These are phyloP conservation scores for Populus pruinosa DNA, from an alignment of 345 rosid species.

Conservation along the genomic window DNA sequence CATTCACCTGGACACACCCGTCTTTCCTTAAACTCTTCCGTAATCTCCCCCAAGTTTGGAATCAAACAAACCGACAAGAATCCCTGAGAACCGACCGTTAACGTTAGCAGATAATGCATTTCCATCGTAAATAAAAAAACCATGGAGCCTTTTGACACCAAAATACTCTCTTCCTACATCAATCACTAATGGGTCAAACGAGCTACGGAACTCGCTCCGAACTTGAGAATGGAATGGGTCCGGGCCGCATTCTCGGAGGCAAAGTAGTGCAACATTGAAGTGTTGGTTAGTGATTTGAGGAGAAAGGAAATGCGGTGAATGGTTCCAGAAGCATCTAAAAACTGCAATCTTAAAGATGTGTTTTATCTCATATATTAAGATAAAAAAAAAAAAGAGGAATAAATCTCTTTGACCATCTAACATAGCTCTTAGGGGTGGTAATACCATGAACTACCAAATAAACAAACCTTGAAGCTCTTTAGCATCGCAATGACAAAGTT, in stretches of 20 bases:
- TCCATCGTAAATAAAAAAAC: constrained; percentile 54
- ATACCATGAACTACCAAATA: background rate
- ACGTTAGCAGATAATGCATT: constrained; percentile 57
- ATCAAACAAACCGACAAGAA: constrained; percentile 69
- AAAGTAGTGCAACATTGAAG: constrained; percentile 86
- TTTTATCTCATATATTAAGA: too few relatives aligned
- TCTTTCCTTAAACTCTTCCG: constrained; percentile 55
- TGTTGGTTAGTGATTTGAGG: constrained; percentile 54
- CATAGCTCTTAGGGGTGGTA: background rate
- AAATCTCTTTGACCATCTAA: too few relatives aligned
- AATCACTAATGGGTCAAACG: constrained; percentile 69
- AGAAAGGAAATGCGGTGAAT: constrained; percentile 85
- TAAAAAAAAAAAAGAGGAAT: too few relatives aligned
- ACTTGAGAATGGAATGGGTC: constrained; percentile 72
- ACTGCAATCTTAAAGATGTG: too few relatives aligned
- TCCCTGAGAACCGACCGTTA: constrained; percentile 54
- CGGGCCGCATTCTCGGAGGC: constrained; percentile 67
- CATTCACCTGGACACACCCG: constrained; percentile 67
- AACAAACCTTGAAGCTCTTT: background rate
- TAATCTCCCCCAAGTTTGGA: constrained; percentile 57
- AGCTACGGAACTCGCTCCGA: constrained; percentile 83
- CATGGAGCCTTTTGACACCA: constrained; percentile 53
- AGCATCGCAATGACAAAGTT: background rate
- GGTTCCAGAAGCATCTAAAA: constrained; percentile 81
- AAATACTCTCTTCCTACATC: constrained; percentile 77